Evolutionary conservation across 108 stramenopile species (phyloP), one percentile per base, ranked within the genome.

Genomic region (Cyclotella kingstonii): DNA sequence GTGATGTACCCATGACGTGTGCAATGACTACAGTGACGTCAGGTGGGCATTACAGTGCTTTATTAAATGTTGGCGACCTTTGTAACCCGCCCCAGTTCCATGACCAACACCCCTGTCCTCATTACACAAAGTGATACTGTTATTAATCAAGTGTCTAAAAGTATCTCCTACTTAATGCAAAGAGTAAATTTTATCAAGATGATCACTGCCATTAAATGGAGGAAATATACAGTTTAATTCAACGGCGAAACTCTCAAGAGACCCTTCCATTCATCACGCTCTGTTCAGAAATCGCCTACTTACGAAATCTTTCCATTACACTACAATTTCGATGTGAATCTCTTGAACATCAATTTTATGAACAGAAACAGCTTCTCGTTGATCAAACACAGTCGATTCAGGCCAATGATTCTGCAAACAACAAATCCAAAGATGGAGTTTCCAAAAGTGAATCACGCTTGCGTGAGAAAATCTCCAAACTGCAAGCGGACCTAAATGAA

Each of bases 231-330:
- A 55, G 43, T 19, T 44, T 69, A 19, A 59, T 87, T 5, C 56
- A 73, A 27, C 68, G 87, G 46, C 81, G 91, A 26, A 93, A 93
- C 54, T 57, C 55, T 0, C 40, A 48, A 4, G 91, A 93, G 51
- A 93, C 91, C 4, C 25, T 60, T 39, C 89, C 91, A 9, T 93
- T 93, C 45, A 36, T 85, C 9, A 57, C 77, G 4, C 77, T 93
- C 22, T 82, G 90, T 67, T 84, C 74, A 18, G 46, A 86, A 25
- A 88, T 88, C 53, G 59, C 79, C 8, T 64, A 59, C 19, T 81
- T 93, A 0, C 66, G 58, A 28, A 76, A 80, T 51, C 72, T 84
- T 66, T 70, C 78, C 14, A 87, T 90, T 49, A 70, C 79, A 30
- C 73, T 87, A 38, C 81, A 88, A 56, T 19, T 55, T 44, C 83